Evolutionary conservation across 2,329 filamentous ascomycete species (phyloP).

Genomic region (Chaetothyriales sp.): DNA sequence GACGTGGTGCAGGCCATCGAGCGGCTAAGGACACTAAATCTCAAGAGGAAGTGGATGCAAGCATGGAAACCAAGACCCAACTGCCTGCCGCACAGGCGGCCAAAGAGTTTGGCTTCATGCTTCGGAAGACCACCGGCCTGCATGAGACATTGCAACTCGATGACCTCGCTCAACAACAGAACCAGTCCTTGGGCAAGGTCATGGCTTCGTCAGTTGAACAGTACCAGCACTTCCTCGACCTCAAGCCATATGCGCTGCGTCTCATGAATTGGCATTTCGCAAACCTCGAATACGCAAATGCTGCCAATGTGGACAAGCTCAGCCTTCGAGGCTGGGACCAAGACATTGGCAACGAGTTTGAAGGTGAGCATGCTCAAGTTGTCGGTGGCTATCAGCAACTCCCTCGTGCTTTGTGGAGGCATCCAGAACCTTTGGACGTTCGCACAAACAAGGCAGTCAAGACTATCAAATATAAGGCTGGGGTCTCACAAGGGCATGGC

Average conservation of each 20-base stretch:
- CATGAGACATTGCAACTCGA: slow-evolving; percentile 60
- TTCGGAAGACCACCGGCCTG: slow-evolving; percentile 50
- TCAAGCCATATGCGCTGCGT: slow-evolving; percentile 75
- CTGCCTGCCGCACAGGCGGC: slow-evolving; percentile 66
- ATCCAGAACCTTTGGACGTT: slow-evolving; percentile 64
- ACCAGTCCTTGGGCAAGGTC: slow-evolving; percentile 73
- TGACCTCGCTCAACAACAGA: slow-evolving; percentile 44
- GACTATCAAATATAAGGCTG: slow-evolving; percentile 51
- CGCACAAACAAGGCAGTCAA: slow-evolving; percentile 60
- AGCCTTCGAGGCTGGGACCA: slow-evolving; percentile 92
- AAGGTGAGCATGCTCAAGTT: slow-evolving; percentile 85
- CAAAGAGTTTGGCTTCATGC: slow-evolving; percentile 66
- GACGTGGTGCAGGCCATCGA: slow-evolving; percentile 31
- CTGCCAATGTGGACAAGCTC: slow-evolving; percentile 70
- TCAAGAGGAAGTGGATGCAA: slow-evolving; percentile 51
- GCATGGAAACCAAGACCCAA: slow-evolving; percentile 61
- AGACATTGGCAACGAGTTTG: slow-evolving; percentile 94
- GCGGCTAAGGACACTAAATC: slow-evolving; percentile 43
- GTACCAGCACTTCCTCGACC: slow-evolving; percentile 67
- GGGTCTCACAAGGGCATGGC: slow-evolving; percentile 35
- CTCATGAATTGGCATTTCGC: slow-evolving; percentile 97
- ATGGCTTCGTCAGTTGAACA: slow-evolving; percentile 85
- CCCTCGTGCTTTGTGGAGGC: slow-evolving; percentile 68
- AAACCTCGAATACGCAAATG: slow-evolving; percentile 95
- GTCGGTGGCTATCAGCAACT: slow-evolving; percentile 89